phyloP scores from a whole-genome alignment of 1,139 yeast species.

The Geotrichum cucujoidarum region DNA sequence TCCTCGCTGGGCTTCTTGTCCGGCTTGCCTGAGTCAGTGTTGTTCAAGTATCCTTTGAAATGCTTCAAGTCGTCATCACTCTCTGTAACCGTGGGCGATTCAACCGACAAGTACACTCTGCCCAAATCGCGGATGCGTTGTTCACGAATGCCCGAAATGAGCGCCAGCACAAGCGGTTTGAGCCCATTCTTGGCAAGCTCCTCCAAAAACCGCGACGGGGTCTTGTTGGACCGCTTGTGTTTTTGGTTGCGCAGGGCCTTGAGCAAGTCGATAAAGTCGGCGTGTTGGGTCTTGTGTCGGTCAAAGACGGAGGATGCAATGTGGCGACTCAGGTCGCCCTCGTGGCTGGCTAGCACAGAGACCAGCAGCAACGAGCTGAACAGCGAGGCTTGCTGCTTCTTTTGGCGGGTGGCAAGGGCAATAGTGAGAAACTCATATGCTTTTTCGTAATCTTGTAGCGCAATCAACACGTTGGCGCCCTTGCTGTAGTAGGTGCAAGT shows the following conservation, averaged over 20 bases:
- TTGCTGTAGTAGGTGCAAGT: constrained; percentile 26
- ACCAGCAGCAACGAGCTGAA: constrained; percentile 22
- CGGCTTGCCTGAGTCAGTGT: neutral
- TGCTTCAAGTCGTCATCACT: constrained; percentile 1
- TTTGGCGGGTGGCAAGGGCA: constrained; percentile 22
- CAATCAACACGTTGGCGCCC: constrained; percentile 25
- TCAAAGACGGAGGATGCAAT: constrained; percentile 10
- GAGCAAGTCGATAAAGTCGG: neutral
- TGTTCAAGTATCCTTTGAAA: too few relatives aligned
- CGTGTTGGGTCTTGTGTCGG: neutral
- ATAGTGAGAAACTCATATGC: constrained; percentile 28
- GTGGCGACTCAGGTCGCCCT: constrained; percentile 6
- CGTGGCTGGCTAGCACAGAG: constrained; percentile 19
- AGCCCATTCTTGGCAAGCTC: neutral
- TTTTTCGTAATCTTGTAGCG: constrained; percentile 21
- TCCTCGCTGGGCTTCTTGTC: too few relatives aligned
- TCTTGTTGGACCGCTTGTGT: neutral
- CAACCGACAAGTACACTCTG: constrained; percentile 10
- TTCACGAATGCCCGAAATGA: constrained; percentile 12
- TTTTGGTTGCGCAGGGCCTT: neutral
- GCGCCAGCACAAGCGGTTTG: constrained; percentile 2
- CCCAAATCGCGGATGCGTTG: constrained; percentile 5
- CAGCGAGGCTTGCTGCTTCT: constrained; percentile 14
- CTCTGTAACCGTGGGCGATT: neutral
- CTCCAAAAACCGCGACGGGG: neutral